Base-by-base conservation (phyloP, 2,329 filamentous ascomycete genomes). In the Neopestalotiopsis rosae region DNA sequence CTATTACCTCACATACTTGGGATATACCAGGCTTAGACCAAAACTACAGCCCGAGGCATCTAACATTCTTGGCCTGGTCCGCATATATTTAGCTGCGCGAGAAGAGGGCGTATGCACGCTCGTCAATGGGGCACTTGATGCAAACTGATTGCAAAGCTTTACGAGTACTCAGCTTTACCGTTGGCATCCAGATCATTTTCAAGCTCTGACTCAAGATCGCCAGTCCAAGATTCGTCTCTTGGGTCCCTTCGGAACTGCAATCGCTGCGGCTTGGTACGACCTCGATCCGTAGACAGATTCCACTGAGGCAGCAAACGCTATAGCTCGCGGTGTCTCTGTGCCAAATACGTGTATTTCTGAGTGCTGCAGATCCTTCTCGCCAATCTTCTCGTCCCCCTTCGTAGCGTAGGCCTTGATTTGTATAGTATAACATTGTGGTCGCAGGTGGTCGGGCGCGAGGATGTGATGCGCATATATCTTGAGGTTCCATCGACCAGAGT, bases 281-380 rank as follows among this genome's bases (percentile, higher is more conserved):
- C 64, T 58, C 45, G 5, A 66, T 17, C 64, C 32, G 57, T 49
- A 58, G 20, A n/a, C n/a, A n/a, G n/a, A n/a, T 40, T 10, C 49
- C 32, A 34, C 4, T 66, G 20, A 32, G 49, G 34, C 40, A 6
- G n/a, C 65, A 52, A 14, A n/a, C n/a, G 56, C 65, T 61, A 30
- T 67, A 13, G 65, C 52, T 67, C 65, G 52, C 65, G 65, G 28
- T 61, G 40, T 14, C 45, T n/a, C 58, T 67, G 52, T n/a, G 63
- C 63, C 49, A 10, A 13, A 14, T 32, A 5, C 63, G 52, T 2
- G 34, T 42, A 38, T 66, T 66, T 28, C 63, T 66, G 30, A 66
- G 57, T 40, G 63, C 63, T 17, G 40, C 63, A 6, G n/a, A 56
- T 20, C 63, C 42, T 20, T 66, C 42, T 13, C n/a, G 30, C 6